Base-by-base conservation (phyloP, 768 basidiomycete species). In the Tylopilus plumbeoviolaceoides region DNA sequence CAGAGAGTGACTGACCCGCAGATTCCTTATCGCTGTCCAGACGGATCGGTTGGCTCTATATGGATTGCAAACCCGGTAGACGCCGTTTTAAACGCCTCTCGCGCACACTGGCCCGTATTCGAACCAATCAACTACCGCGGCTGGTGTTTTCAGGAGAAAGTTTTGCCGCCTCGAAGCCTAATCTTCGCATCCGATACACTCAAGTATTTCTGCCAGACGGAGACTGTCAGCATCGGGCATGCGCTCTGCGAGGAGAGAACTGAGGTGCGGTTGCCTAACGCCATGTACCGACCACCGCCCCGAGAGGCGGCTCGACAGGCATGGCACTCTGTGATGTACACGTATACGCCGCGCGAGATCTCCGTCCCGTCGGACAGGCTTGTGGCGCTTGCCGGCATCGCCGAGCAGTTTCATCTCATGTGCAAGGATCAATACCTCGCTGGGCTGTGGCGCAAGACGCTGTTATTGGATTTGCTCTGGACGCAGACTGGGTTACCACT, bases 71-170 rank as follows among this genome's bases (percentile, higher is more conserved):
- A 39, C 17, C n/a, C 4, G 14, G 25, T 39, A 21, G 47, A 48
- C n/a, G 38, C 47, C 20, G n/a, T 27, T 17, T 4, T 39, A 8
- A 2, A 48, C 9, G 47, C 25, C 12, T 48, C 47, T 9, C 47
- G 27, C 28, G 38, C 47, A 20, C 38, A 48, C 7, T 48, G 47
- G 47, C 35, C 38, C 11, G 47, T 38, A 14, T 28, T 48, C 11
- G 47, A 48, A 20, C 47, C 47, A 14, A 48, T 48, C 27, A 48
- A 39, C n/a, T 28, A 39, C 20, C 47, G 47, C 27, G 47, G 36
- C 15, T 48, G 47, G 47, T 48, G 47, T 48, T 48, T 48, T 4
- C 47, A 48, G n/a, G 47, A 48, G 27, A 48, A 48, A 36, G 35
- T 48, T 39, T 36, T 48, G 12, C 25, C 47, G 14, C 27, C 47